A percentile compares a stretch with the other conserved stretches of the same genome.
Conservation (phyloP, 345 rosid genomes). For the Citropsis articulata region DNA sequence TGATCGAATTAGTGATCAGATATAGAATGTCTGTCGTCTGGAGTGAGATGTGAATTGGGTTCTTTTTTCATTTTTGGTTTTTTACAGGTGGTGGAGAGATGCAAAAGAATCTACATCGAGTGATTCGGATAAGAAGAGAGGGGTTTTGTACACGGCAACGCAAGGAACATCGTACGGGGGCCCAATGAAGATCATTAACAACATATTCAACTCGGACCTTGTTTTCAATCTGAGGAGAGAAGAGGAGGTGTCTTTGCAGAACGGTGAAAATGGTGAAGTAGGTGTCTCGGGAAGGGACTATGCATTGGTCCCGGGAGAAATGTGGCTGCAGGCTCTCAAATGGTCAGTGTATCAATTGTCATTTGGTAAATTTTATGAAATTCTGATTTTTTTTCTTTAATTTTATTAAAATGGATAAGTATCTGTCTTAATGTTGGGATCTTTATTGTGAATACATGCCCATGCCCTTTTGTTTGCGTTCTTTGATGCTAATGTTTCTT, state of each 20-base stretch:
- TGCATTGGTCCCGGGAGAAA: slow-evolving; percentile 91
- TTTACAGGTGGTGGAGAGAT: slow-evolving; percentile 91
- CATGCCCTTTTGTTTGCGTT: background rate
- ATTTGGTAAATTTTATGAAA: background rate
- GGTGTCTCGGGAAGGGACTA: slow-evolving; percentile 83
- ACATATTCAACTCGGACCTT: slow-evolving; percentile 79
- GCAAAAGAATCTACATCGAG: slow-evolving; percentile 48
- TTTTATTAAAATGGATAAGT: background rate
- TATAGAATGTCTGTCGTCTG: background rate
- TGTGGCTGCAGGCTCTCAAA: slow-evolving; percentile 94
- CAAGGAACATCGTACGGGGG: slow-evolving; percentile 64
- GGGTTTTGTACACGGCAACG: slow-evolving; percentile 64
- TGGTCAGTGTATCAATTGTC: slow-evolving; percentile 44
- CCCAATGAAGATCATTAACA: slow-evolving; percentile 93
- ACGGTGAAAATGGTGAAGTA: slow-evolving; percentile 63
- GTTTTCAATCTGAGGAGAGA: slow-evolving; percentile 74
- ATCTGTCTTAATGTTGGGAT: background rate
- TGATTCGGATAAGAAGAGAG: slow-evolving; percentile 55
- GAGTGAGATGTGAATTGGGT: slow-evolving; percentile 6
- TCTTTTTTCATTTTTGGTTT: background rate
- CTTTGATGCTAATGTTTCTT: background rate
- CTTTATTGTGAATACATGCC: background rate
- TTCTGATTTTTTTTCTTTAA: background rate
- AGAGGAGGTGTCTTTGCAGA: slow-evolving; percentile 41
- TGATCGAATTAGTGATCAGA: background rate